phyloP scores from a whole-genome alignment of 129 eudicot species.

The Arctium minus region DNA sequence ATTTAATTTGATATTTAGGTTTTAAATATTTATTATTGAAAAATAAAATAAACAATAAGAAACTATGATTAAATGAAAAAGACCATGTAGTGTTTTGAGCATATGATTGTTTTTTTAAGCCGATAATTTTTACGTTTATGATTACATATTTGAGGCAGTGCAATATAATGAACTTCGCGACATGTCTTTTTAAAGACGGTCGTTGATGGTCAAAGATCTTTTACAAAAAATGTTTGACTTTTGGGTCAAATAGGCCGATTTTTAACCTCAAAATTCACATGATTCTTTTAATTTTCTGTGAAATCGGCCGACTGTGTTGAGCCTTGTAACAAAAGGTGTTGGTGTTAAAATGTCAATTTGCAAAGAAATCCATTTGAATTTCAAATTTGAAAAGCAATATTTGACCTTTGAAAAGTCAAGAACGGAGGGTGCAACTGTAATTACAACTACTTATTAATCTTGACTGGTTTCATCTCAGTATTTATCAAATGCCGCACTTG shows the following conservation, averaged over 20 bases:
- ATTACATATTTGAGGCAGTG: neutral
- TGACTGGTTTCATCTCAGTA: slow-evolving; percentile 49
- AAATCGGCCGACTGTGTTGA: neutral
- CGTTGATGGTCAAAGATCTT: neutral
- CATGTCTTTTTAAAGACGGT: neutral
- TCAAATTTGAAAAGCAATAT: neutral
- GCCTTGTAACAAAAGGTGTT: neutral
- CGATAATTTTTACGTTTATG: too few species aligned
- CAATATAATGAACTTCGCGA: too few species aligned
- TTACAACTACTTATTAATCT: neutral
- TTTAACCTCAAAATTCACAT: neutral
- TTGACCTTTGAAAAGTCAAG: neutral
- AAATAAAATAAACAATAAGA: too few species aligned
- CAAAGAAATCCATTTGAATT: neutral
- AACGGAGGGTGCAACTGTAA: neutral
- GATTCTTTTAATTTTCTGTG: neutral
- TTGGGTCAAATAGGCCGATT: neutral
- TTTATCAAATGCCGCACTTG: slow-evolving; percentile 96
- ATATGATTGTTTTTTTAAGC: too few species aligned
- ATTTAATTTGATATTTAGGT: too few species aligned
- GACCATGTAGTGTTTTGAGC: too few species aligned
- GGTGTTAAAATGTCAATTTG: neutral
- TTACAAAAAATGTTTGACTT: neutral
- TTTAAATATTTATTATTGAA: too few species aligned
- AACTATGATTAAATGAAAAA: too few species aligned